These are phyloP conservation scores for Croton setiger DNA, from an alignment of 441 rosid species.

Conservation along the genomic window DNA sequence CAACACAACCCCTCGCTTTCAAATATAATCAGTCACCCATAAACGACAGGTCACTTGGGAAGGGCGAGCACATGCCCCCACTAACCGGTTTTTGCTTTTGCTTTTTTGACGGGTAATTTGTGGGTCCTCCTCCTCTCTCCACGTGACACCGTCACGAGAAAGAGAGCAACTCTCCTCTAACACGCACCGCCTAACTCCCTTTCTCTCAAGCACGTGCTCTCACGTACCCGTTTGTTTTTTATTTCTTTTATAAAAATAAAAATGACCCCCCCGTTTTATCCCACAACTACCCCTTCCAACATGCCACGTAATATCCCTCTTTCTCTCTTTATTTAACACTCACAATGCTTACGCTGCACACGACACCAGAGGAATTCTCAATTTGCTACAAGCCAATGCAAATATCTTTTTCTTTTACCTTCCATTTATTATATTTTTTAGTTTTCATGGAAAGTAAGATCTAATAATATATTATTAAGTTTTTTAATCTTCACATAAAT, in stretches of 20 bases:
- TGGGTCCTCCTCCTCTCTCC: slow-evolving; percentile 35
- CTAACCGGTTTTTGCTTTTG: slow-evolving; percentile 21
- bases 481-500: no score
- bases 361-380: no score
- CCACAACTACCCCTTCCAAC: slow-evolving; percentile 1
- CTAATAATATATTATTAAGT: no score
- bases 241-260: no score
- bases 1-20: background rate
- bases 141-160: slow-evolving; percentile 63
- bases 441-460: no score
- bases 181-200: slow-evolving; percentile 26
- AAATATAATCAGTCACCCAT: slow-evolving; percentile 23
- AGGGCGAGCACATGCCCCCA: slow-evolving; percentile 47
- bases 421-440: no score
- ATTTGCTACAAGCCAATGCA: no score
- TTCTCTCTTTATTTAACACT: background rate
- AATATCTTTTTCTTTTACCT: no score
- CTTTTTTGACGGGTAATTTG: slow-evolving; percentile 9
- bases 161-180: slow-evolving; percentile 23
- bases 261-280: background rate
- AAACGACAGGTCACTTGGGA: slow-evolving; percentile 43
- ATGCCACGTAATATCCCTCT: background rate
- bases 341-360: no score
- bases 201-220: slow-evolving; percentile 41
- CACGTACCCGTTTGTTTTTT: slow-evolving; percentile 22